Base-by-base conservation (phyloP, 306 rosid genomes). In the Comarum palustre region DNA sequence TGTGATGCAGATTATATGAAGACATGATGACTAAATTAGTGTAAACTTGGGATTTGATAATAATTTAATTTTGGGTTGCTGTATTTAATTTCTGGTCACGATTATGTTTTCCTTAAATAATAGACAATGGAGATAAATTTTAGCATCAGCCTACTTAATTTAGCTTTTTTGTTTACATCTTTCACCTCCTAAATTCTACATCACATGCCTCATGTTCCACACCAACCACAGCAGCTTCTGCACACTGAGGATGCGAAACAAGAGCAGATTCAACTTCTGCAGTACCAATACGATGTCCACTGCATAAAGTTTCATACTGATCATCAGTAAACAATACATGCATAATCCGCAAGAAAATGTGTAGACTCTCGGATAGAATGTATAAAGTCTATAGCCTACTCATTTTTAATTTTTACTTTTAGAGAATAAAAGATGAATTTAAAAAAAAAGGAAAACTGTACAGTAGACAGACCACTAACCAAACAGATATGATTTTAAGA, bases 261-360 rank as follows among this genome's bases (percentile, higher is more conserved):
- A 95, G 80, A 76, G 99, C 96, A 70, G 99, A 95, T 87, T 95
- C 99, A 80, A 95, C 99, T 82, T 95, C 97, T 29, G 99, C 97
- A 8, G 99, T 95, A 86, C 99, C 99, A 67, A 95, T 95, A 75
- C 99, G 99, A 88, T 95, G 99, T 31, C 99, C 99, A 83, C 97
- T 94, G 91, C 84, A 82, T 67, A 73, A 29, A 69, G 61, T 39
- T 50, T 7, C 47, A 51, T 27, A 25, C 10, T 57, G 55, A 71
- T 52, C 12, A 24, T 34, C 39, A 55, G 19, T 71, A 55, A 24
- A 41, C 39, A 55, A 54, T 27, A 71, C 29, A 54, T 42, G 10
- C 75, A 39, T 14, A 50, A 15, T 70, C 25, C 12, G 27, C 27
- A 48, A 2, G 0, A 17, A 17, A 20, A 31, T 29, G 73, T 10